Conservation (phyloP, 2,329 filamentous ascomycete genomes). For the Epichloe typhina region DNA sequence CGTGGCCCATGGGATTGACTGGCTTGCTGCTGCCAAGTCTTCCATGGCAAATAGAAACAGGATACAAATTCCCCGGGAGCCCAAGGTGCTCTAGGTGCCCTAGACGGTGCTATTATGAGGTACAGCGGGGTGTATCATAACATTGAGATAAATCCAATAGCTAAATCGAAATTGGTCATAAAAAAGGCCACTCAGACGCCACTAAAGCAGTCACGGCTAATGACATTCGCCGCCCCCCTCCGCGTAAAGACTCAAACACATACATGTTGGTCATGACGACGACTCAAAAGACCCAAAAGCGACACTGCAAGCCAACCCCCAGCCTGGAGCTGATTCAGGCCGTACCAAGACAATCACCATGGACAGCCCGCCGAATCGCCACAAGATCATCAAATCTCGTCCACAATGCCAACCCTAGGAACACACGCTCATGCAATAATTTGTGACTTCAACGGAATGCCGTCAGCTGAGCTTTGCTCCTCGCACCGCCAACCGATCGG, state of each 20-base stretch:
- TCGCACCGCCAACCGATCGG: constrained; percentile 61
- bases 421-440: background rate
- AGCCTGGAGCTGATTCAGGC: background rate
- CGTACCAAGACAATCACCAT: background rate
- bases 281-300: background rate
- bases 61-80: too few relatives aligned
- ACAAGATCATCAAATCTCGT: background rate
- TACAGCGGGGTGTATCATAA: background rate
- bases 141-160: background rate
- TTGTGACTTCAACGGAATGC: background rate
- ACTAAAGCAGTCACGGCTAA: too few relatives aligned
- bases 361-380: background rate
- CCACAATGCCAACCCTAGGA: background rate
- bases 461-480: constrained; percentile 19
- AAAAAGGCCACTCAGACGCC: background rate
- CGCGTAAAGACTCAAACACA: too few relatives aligned
- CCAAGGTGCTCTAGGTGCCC: too few relatives aligned
- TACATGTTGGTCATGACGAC: too few relatives aligned
- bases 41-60: too few relatives aligned
- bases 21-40: background rate
- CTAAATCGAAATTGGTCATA: background rate
- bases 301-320: background rate
- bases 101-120: background rate
- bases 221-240: too few relatives aligned
- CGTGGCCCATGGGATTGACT: background rate